Percentiles rank a stretch among this genome's conserved stretches.
These are phyloP conservation scores for Mycena venus DNA, from an alignment of 768 basidiomycete genomes.

Conservation along the genomic window DNA sequence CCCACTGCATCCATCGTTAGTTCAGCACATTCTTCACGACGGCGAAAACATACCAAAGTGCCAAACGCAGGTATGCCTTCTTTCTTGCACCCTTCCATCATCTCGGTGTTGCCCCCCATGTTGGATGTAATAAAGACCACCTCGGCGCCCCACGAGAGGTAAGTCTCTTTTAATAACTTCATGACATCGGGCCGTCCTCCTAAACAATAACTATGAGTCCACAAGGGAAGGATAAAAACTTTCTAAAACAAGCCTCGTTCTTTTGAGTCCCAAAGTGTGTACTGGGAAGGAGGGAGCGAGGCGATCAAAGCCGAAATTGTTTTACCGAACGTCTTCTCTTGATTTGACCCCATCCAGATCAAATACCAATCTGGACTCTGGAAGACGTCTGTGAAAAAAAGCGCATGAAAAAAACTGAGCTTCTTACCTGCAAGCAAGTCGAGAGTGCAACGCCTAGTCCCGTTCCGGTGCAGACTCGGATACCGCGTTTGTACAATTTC, in stretches of 20 bases:
- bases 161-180: slow-evolving; percentile 81
- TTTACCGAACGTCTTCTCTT: slow-evolving; percentile 88
- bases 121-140: slow-evolving; percentile 90
- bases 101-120: slow-evolving; percentile 80
- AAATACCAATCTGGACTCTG: slow-evolving; percentile 69
- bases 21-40: background rate
- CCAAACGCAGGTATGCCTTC: slow-evolving; percentile 79
- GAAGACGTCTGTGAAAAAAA: slow-evolving; percentile 19
- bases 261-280: slow-evolving; percentile 86
- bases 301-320: slow-evolving; percentile 81
- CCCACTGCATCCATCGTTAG: slow-evolving; percentile 71
- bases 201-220: slow-evolving; percentile 31
- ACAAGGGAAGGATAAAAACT: background rate
- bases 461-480: slow-evolving; percentile 89
- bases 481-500: slow-evolving; percentile 80
- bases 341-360: slow-evolving; percentile 89
- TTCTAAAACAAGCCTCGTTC: slow-evolving; percentile 59
- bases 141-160: slow-evolving; percentile 85
- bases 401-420: background rate
- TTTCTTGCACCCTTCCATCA: slow-evolving; percentile 85
- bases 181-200: slow-evolving; percentile 83
- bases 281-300: slow-evolving; percentile 77
- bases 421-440: slow-evolving; percentile 82
- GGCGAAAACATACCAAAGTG: slow-evolving; percentile 33
- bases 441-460: slow-evolving; percentile 87